A percentile compares a stretch with the other conserved stretches of the same genome.
phyloP scores from a whole-genome alignment of 2,329 filamentous ascomycete genomes.

The Exophiala phaeomuriformis region DNA sequence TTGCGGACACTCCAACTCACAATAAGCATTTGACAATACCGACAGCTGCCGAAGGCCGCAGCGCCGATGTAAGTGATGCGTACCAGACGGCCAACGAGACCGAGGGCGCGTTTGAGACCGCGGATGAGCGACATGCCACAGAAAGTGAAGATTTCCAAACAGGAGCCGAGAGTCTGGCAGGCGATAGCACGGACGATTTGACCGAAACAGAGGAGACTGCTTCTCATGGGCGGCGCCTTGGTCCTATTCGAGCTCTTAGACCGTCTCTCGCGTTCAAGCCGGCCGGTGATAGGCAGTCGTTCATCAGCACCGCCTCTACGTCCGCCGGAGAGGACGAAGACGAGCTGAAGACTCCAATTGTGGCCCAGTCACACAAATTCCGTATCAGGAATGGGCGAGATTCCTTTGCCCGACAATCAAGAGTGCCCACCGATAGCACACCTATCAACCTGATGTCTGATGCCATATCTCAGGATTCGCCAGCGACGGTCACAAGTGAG shows the following conservation, averaged over 20 bases:
- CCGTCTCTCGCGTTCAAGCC: slow-evolving; percentile 41
- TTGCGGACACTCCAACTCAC: slow-evolving; percentile 40
- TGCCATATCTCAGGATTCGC: slow-evolving; percentile 44
- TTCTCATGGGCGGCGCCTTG: slow-evolving; percentile 31
- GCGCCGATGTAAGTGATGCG: slow-evolving; percentile 54
- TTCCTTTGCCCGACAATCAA: slow-evolving; percentile 52
- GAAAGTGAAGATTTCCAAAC: slow-evolving; percentile 96
- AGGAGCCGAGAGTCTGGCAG: slow-evolving; percentile 64
- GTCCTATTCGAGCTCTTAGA: slow-evolving; percentile 33
- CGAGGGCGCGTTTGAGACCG: slow-evolving; percentile 60
- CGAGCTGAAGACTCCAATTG: slow-evolving; percentile 57
- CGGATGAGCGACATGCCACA: slow-evolving; percentile 69
- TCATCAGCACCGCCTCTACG: slow-evolving; percentile 81
- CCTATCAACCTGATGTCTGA: slow-evolving; percentile 36
- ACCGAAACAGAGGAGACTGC: slow-evolving; percentile 71
- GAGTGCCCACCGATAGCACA: slow-evolving; percentile 40
- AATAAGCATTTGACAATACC: slow-evolving; percentile 26
- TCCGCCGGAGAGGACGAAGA: slow-evolving; percentile 69
- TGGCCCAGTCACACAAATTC: slow-evolving; percentile 59
- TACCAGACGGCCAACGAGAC: slow-evolving; percentile 79
- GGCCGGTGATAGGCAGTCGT: slow-evolving; percentile 57
- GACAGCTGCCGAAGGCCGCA: slow-evolving; percentile 24
- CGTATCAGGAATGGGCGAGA: slow-evolving; percentile 64
- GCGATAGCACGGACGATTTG: slow-evolving; percentile 68
- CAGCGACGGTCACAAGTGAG: slow-evolving; percentile 45